Conservation (phyloP, 2,329 filamentous ascomycete species). For the Cordyceps fumosorosea region DNA sequence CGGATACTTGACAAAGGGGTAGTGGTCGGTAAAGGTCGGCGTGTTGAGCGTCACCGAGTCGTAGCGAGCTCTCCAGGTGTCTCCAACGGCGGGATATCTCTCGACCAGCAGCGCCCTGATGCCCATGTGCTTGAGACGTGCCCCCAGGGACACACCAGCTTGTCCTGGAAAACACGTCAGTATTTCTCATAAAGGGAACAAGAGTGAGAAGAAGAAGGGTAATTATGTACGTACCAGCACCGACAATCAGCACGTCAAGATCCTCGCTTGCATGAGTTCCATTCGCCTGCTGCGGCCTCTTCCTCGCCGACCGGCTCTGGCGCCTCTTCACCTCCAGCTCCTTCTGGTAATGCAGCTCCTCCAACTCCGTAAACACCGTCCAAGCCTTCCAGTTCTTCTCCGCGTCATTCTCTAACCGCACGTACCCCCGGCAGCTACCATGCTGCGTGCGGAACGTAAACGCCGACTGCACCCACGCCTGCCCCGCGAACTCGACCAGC, state of each 20-base stretch:
- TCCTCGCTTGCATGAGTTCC: background rate
- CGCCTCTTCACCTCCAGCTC: background rate
- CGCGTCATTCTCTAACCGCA: constrained; percentile 6
- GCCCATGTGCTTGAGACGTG: constrained; percentile 6
- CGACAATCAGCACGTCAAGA: constrained; percentile 3
- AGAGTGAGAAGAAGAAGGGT: background rate
- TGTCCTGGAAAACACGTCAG: background rate
- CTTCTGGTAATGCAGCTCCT: constrained; percentile 1
- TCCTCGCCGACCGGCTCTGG: background rate
- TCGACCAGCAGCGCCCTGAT: background rate
- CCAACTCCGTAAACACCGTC: constrained; percentile 6
- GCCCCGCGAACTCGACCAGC: constrained; percentile 1
- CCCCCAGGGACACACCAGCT: background rate
- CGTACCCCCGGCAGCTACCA: background rate
- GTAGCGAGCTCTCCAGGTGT: constrained; percentile 9
- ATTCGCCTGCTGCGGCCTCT: background rate
- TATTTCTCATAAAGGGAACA: too few relatives aligned
- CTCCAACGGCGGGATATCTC: background rate
- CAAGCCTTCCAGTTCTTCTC: background rate
- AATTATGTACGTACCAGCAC: background rate
- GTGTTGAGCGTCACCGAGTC: constrained; percentile 12
- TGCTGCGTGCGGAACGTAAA: constrained; percentile 4
- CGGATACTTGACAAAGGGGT: constrained; percentile 8
- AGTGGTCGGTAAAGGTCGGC: constrained; percentile 12
- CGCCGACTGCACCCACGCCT: constrained; percentile 8